These are phyloP conservation scores for Aspergillus cejpii DNA, from an alignment of 2,329 filamentous ascomycete genomes.

Conservation along the genomic window DNA sequence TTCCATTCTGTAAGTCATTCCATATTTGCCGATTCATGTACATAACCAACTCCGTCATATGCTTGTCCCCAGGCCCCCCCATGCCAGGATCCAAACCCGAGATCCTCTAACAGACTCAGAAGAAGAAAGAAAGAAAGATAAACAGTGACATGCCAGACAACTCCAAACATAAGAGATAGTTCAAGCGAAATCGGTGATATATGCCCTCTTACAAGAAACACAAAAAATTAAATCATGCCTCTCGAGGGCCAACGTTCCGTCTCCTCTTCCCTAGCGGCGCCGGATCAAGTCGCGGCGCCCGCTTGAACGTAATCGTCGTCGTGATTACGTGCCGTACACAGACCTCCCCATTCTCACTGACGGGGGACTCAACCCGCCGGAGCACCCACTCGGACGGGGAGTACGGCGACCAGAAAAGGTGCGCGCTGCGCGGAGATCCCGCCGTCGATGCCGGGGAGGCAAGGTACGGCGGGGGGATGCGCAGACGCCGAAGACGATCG, in stretches of 20 bases:
- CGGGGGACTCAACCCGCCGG: conserved; percentile 53
- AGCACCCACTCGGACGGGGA: conserved; percentile 74
- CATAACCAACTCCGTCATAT: conserved; percentile 3
- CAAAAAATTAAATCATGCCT: background rate
- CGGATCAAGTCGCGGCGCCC: conserved; percentile 61
- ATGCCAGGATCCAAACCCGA: background rate
- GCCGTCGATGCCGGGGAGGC: conserved; percentile 52
- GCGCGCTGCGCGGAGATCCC: conserved; percentile 57
- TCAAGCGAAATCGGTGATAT: no score
- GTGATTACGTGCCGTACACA: conserved; percentile 83
- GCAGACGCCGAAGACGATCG: conserved; percentile 53
- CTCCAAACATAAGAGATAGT: no score
- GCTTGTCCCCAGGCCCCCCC: background rate
- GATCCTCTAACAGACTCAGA: background rate
- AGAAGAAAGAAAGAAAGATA: background rate
- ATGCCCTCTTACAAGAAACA: no score
- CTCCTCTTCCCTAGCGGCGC: conserved; percentile 88
- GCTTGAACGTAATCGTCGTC: conserved; percentile 79
- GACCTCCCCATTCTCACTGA: conserved; percentile 54
- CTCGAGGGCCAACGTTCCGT: conserved; percentile 42
- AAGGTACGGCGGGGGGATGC: conserved; percentile 69
- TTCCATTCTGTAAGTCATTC: no score
- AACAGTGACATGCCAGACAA: no score
- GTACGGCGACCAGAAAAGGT: conserved; percentile 11
- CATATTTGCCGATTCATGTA: background rate